These are phyloP conservation scores for Magnolia officinalis DNA, from an alignment of 164 flowering plant genomes.

Conservation along the genomic window DNA sequence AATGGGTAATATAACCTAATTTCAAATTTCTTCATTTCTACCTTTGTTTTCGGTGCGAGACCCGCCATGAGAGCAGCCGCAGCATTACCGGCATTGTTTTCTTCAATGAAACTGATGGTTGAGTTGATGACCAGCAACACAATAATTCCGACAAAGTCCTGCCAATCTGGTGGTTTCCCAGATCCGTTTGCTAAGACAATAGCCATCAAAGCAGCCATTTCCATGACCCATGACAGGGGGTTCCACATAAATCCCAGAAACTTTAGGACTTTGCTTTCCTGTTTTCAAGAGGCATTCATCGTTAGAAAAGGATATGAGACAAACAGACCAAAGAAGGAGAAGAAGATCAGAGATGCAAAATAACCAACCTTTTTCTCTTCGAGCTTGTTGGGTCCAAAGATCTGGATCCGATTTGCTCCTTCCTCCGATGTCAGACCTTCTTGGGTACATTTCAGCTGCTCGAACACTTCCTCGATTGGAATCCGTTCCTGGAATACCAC, in stretches of 20 bases:
- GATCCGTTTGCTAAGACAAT: conserved; percentile 69
- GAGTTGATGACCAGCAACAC: conserved; percentile 63
- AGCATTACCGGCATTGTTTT: conserved; percentile 79
- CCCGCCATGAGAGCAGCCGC: conserved; percentile 83
- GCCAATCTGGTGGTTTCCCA: conserved; percentile 76
- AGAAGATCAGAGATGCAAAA: not conserved
- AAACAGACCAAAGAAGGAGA: not conserved
- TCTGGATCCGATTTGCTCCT: conserved; percentile 61
- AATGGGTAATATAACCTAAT: not conserved
- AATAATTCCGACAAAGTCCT: conserved; percentile 67
- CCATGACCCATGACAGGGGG: conserved; percentile 83
- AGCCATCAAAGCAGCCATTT: conserved; percentile 73
- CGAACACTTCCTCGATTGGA: conserved; percentile 70
- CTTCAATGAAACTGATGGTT: conserved; percentile 74
- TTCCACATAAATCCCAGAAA: conserved; percentile 87
- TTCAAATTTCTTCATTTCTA: conserved; percentile 5
- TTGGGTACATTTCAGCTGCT: conserved; percentile 60
- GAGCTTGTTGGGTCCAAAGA: conserved; percentile 77
- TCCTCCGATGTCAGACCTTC: conserved; percentile 64
- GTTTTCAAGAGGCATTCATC: conserved; percentile 8
- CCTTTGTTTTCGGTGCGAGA: conserved; percentile 83
- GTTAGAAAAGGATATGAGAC: not conserved
- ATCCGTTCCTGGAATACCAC: conserved; percentile 43
- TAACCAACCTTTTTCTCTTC: conserved; percentile 69
- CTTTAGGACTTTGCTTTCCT: conserved; percentile 74